Conservation (phyloP, 352 stramenopile genomes). For the Phytophthora idaei region DNA sequence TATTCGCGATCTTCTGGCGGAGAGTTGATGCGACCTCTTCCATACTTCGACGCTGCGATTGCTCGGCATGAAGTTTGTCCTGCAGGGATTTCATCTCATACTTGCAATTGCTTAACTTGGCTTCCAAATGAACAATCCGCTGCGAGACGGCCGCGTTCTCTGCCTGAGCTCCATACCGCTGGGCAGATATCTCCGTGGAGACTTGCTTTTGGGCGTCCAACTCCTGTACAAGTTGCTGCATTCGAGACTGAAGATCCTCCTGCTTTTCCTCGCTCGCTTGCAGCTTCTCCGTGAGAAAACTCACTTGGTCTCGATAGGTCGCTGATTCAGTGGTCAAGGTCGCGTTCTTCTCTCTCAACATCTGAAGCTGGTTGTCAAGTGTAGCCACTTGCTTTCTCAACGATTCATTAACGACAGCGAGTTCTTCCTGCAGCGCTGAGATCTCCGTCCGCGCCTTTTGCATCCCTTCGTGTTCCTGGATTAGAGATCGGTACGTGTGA, state of each 20-base stretch:
- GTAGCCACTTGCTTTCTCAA: conserved; percentile 65
- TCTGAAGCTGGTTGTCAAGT: conserved; percentile 62
- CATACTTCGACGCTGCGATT: conserved; percentile 58
- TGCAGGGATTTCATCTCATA: conserved; percentile 70
- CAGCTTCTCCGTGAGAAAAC: conserved; percentile 77
- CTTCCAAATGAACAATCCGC: conserved; percentile 78
- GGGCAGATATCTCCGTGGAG: conserved; percentile 78
- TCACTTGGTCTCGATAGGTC: conserved; percentile 84
- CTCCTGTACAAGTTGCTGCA: conserved; percentile 51
- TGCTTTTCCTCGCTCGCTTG: conserved; percentile 57
- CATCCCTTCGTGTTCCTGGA: conserved; percentile 76
- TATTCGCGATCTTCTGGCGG: conserved; percentile 67
- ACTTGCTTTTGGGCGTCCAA: conserved; percentile 72
- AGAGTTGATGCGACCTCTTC: conserved; percentile 70
- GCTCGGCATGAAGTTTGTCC: conserved; percentile 61
- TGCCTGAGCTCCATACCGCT: conserved; percentile 74
- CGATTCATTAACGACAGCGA: conserved; percentile 65
- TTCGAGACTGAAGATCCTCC: conserved; percentile 58
- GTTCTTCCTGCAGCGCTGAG: conserved; percentile 59
- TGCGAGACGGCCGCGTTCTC: conserved; percentile 78
- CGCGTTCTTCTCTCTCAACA: conserved; percentile 57
- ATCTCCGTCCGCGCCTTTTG: conserved; percentile 64
- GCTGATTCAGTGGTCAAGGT: conserved; percentile 57
- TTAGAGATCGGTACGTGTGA: conserved; percentile 72
- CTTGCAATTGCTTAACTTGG: conserved; percentile 73